These are phyloP conservation scores for Trichoderma sp. DNA, from an alignment of 2,329 filamentous ascomycete genomes.

Conservation along the genomic window DNA sequence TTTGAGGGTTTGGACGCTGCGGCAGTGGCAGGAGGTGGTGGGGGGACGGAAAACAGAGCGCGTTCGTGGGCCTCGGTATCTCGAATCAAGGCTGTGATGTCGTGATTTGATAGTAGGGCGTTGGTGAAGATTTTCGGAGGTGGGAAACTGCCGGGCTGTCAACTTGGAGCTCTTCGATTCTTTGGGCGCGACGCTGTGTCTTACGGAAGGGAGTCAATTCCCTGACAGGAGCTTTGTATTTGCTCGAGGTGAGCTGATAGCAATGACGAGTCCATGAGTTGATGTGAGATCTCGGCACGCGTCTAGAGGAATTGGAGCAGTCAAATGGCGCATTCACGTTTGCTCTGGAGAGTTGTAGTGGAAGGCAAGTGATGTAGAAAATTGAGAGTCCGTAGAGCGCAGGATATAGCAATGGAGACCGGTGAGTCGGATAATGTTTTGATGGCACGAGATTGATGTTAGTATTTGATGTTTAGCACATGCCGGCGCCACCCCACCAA, in stretches of 20 bases:
- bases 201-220: slow-evolving; percentile 72
- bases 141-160: slow-evolving; percentile 63
- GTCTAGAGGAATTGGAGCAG: background rate
- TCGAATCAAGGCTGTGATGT: slow-evolving; percentile 91
- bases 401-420: background rate
- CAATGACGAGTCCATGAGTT: slow-evolving; percentile 39
- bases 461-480: background rate
- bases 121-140: slow-evolving; percentile 94
- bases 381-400: background rate
- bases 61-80: slow-evolving; percentile 94
- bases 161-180: background rate
- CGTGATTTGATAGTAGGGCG: slow-evolving; percentile 79
- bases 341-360: background rate
- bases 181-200: slow-evolving; percentile 24
- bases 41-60: slow-evolving; percentile 88
- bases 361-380: background rate
- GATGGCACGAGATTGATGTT: background rate
- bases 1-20: slow-evolving; percentile 29
- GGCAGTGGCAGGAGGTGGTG: slow-evolving; percentile 51
- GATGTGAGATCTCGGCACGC: background rate
- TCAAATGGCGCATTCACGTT: background rate
- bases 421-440: background rate
- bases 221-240: slow-evolving; percentile 71
- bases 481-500: slow-evolving; percentile 8
- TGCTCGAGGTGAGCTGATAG: slow-evolving; percentile 72